A percentile compares a stretch with the other conserved stretches of the same genome.
phyloP scores from a whole-genome alignment of 768 basidiomycete species.

The Lactifluus piperatus region DNA sequence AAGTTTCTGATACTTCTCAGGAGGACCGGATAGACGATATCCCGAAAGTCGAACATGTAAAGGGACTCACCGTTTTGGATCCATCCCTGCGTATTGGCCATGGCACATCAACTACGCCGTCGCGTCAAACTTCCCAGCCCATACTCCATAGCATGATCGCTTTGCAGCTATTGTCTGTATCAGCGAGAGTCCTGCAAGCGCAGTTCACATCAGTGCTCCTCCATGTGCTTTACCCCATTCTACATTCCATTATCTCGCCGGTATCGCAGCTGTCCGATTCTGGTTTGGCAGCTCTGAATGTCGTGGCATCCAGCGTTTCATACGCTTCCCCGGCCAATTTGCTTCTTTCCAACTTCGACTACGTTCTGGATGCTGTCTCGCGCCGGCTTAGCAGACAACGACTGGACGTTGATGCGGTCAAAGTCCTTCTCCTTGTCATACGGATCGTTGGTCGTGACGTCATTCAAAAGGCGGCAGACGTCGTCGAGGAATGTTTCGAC shows the following conservation, averaged over 20 bases:
- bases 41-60: slow-evolving; percentile 7
- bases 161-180: slow-evolving; percentile 66
- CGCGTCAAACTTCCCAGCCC: slow-evolving; percentile 36
- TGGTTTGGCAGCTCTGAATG: slow-evolving; percentile 65
- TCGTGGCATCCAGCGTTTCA: slow-evolving; percentile 63
- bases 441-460: slow-evolving; percentile 81
- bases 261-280: slow-evolving; percentile 58
- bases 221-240: slow-evolving; percentile 73
- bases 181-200: slow-evolving; percentile 61
- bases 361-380: slow-evolving; percentile 85
- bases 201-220: slow-evolving; percentile 69
- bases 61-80: slow-evolving; percentile 14
- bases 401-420: slow-evolving; percentile 83
- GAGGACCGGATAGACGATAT: slow-evolving; percentile 11
- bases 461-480: slow-evolving; percentile 83
- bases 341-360: slow-evolving; percentile 92
- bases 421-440: slow-evolving; percentile 78
- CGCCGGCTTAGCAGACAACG: slow-evolving; percentile 71
- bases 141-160: slow-evolving; percentile 61
- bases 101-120: slow-evolving; percentile 24
- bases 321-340: slow-evolving; percentile 88
- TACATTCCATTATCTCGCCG: slow-evolving; percentile 78
- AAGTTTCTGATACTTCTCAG: slow-evolving; percentile 24
- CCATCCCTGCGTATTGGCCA: slow-evolving; percentile 36
- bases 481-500: slow-evolving; percentile 97